A percentile compares a stretch with the other conserved stretches of the same genome.
phyloP scores from a whole-genome alignment of 768 basidiomycete genomes.

The Cystofilobasidium capitatum region DNA sequence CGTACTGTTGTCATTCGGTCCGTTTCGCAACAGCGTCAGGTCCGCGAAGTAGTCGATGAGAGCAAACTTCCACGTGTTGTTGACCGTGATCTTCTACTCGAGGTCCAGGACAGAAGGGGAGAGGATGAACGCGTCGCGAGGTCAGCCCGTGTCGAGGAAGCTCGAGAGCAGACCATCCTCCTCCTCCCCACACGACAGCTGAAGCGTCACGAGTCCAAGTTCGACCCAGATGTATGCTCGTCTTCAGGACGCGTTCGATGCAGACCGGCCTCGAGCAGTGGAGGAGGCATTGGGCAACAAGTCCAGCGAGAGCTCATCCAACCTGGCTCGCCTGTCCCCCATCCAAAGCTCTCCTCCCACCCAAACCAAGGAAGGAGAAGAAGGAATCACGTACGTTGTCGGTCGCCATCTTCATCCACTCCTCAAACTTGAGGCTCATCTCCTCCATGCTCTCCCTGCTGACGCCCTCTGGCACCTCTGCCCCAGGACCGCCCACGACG shows the following conservation, averaged over 20 bases:
- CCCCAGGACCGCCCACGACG: background rate
- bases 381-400: conserved; percentile 64
- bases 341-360: too few species aligned
- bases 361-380: background rate
- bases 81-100: conserved; percentile 89
- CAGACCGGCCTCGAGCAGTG: too few species aligned
- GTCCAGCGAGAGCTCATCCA: too few species aligned
- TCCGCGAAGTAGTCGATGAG: conserved; percentile 99
- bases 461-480: background rate
- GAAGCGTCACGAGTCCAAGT: too few species aligned
- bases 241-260: too few species aligned
- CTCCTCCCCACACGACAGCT: too few species aligned
- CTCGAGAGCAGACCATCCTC: too few species aligned
- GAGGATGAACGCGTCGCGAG: background rate
- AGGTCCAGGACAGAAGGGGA: background rate
- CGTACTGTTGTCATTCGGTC: conserved; percentile 59
- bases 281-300: too few species aligned
- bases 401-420: conserved; percentile 99
- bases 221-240: too few species aligned
- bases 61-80: conserved; percentile 95
- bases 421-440: conserved; percentile 89
- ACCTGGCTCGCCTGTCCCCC: too few species aligned
- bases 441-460: conserved; percentile 49
- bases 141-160: too few species aligned
- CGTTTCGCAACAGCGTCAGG: conserved; percentile 87